Evolutionary conservation across 1,284 basidiomycete genomes (phyloP), one percentile per base, ranked within the genome.

Genomic region (Exsudoporus floridanus): DNA sequence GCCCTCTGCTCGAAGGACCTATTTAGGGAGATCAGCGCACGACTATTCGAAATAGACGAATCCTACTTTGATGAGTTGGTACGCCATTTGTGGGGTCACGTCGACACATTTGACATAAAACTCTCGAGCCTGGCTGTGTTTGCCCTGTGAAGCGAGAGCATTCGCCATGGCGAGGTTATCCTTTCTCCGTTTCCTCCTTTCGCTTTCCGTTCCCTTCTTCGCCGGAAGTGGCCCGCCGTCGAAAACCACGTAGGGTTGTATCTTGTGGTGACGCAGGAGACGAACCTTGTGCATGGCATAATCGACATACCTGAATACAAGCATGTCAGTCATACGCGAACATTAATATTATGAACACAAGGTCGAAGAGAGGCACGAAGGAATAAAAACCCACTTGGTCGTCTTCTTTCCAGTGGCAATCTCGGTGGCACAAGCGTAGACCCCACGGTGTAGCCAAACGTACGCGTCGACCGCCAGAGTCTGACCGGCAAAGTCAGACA

Each of bases 41-140:
- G 52, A 25, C 21, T 12, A 45, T 9, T 8, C 45, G n/a, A 23
- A 42, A 19, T 39, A n/a, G 7, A 49, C 0, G 33, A 61, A 76
- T 46, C 61, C 86, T 56, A 64, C 94, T 81, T 99, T 98, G 77
- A 99, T 98, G 57, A 98, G 77, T 72, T 99, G 96, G 67, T 83
- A 95, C 6, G 97, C 97, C 92, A 98, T 96, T 69, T 94, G 87
- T 2, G 97, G 96, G 4, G 94, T 98, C 45, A 99, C 91, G 61
- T 99, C 97, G 47, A 98, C 75, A 61, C 91, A 94, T 71, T 97
- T 97, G 56, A 88, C 82, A 69, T 92, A 99, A 65, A 77, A 82
- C 21, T 98, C 94, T 21, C 94, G 79, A 12, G 97, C 97, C 62
- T 93, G 86, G 31, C 75, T 77, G 58, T 81, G 77, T 63, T 87